Percentiles rank a stretch among this genome's conserved stretches.
Evolutionary conservation across 768 basidiomycete genomes (phyloP).

Genomic region (Grammothele lineata): DNA sequence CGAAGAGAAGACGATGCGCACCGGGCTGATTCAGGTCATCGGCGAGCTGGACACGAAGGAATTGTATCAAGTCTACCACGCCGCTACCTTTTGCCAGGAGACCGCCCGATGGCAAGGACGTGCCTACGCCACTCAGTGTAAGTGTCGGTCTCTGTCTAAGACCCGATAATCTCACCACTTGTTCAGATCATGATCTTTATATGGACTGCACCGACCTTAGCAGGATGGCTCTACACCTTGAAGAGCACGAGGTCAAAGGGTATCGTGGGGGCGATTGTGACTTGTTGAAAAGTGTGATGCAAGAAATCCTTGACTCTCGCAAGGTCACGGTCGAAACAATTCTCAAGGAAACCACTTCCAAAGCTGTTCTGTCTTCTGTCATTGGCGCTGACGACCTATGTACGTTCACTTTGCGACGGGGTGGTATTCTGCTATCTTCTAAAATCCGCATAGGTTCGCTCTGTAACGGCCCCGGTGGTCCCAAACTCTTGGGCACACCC

Average conservation of each 20-base stretch:
- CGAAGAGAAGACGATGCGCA: not conserved
- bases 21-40: conserved; percentile 6
- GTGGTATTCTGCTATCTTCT: too few species aligned
- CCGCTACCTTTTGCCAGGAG: conserved; percentile 20
- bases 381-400: not conserved
- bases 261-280: too few species aligned
- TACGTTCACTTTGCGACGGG: too few species aligned
- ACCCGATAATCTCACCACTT: too few species aligned
- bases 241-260: too few species aligned
- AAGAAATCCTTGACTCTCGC: not conserved
- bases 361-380: not conserved
- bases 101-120: not conserved
- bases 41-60: conserved; percentile 12
- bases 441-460: conserved; percentile 10
- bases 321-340: not conserved
- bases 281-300: too few species aligned
- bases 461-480: conserved; percentile 13
- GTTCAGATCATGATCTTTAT: too few species aligned
- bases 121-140: not conserved
- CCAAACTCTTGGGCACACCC: conserved; percentile 20
- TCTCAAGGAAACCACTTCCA: not conserved
- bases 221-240: too few species aligned
- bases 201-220: too few species aligned
- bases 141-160: too few species aligned
- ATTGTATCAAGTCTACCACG: conserved; percentile 19